Conservation (phyloP, 768 basidiomycete genomes). For the Tricholoma furcatifolium region DNA sequence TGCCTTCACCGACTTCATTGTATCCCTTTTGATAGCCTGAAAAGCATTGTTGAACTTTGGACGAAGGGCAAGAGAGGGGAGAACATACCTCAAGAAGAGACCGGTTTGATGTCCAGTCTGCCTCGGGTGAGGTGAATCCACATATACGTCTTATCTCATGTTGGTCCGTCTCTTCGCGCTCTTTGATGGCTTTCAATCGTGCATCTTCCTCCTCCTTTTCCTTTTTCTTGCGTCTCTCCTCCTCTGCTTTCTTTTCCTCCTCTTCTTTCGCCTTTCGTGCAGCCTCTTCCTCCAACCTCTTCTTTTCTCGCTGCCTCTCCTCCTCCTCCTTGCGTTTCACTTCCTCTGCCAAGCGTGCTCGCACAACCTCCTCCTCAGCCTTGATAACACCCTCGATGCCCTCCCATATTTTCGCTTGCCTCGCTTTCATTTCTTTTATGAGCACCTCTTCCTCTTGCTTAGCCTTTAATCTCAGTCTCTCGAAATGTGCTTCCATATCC, state of each 20-base stretch:
- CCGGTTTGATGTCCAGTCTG: constrained; percentile 66
- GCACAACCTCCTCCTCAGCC: constrained; percentile 59
- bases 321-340: constrained; percentile 47
- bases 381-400: constrained; percentile 64
- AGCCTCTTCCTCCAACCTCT: constrained; percentile 44
- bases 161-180: constrained; percentile 22
- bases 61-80: not conserved
- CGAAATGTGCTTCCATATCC: constrained; percentile 49
- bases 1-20: constrained; percentile 63
- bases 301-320: constrained; percentile 45
- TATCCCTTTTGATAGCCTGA: constrained; percentile 63
- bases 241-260: constrained; percentile 31
- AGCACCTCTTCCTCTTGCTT: constrained; percentile 46
- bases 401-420: constrained; percentile 53
- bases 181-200: constrained; percentile 32
- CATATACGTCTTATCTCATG: constrained; percentile 31
- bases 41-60: constrained; percentile 1
- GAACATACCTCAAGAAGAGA: constrained; percentile 48
- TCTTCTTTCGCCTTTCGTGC: constrained; percentile 39
- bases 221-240: constrained; percentile 38
- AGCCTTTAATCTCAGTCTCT: constrained; percentile 39
- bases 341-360: constrained; percentile 54
- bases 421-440: constrained; percentile 46
- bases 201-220: constrained; percentile 34
- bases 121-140: constrained; percentile 53